Evolutionary conservation across 2,329 filamentous ascomycete species (phyloP), one percentile per base, ranked within the genome.

Genomic region (Ophiostoma australiae): DNA sequence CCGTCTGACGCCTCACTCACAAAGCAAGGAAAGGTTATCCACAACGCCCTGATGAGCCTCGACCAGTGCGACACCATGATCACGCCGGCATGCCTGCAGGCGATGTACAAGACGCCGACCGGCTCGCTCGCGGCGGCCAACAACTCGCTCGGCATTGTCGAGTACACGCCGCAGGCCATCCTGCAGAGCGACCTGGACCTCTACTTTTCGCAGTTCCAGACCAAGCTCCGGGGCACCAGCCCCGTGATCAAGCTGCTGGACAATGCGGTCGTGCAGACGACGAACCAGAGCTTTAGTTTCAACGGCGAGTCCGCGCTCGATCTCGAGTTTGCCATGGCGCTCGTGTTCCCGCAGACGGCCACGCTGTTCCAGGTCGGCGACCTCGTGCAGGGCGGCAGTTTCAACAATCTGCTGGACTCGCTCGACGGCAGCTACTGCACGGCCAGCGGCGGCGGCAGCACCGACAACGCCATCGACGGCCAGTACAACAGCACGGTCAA

Each of bases 71-170:
- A 85, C 74, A 77, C 78, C 17, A 82, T 84, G 75, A 87, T 89
- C 73, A 88, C 86, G 0, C 85, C 86, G 0, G 81, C 82, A 61
- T 89, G 87, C 74, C 80, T 87, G 69, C 81, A 81, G 63, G 81
- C 84, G 5, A 78, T 86, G 27, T 85, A 84, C 74, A 75, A 79
- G 3, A 81, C 82, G 68, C 81, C 84, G 20, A 74, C 79, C 17
- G 81, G 80, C 17, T 77, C 76, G 3, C 77, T 77, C 8, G 73
- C 77, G 0, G 39, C 70, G 0, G 67, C 70, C 23, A 81, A 82
- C 76, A 87, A 87, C 75, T 82, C 81, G 69, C 80, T 85, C 20
- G 85, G 84, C 31, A 83, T 87, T 31, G 84, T 86, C 35, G 85
- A 87, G 75, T 85, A 85, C 74, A 84, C 81, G 23, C 81, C 83